Evolutionary conservation across 192 early-diverging fungal genomes (phyloP).

Genomic region (Pilaira anomala): DNA sequence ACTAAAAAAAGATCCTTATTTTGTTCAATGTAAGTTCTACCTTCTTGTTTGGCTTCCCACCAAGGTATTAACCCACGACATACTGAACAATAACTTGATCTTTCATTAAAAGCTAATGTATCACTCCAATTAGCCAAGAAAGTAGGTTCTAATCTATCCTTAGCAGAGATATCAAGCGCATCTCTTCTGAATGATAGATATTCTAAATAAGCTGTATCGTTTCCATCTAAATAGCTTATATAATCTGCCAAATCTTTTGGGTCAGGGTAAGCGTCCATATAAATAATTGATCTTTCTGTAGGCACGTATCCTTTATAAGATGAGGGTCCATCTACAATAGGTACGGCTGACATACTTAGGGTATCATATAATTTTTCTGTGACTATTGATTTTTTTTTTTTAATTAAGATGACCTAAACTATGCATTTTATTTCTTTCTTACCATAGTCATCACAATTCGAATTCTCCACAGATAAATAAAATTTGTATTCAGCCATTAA

Average conservation of each 20-base stretch:
- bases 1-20: neutral
- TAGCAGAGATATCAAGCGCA: neutral
- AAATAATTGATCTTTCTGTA: neutral
- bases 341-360: conserved; percentile 4
- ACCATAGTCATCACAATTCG: conserved; percentile 28
- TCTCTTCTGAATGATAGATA: conserved; percentile 3
- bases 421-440: neutral
- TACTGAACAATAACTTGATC: conserved; percentile 12
- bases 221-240: conserved; percentile 13
- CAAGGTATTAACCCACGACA: conserved; percentile 4
- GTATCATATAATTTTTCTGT: conserved; percentile 24
- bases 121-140: conserved; percentile 19
- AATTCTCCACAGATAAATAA: conserved; percentile 22
- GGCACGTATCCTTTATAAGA: conserved; percentile 15
- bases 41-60: neutral
- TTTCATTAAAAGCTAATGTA: neutral
- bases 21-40: too few relatives aligned
- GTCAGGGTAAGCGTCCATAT: conserved; percentile 25
- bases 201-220: conserved; percentile 12
- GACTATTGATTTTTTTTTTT: too few relatives aligned
- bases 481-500: conserved; percentile 28
- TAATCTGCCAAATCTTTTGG: conserved; percentile 20
- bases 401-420: too few relatives aligned
- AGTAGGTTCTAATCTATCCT: neutral
- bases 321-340: conserved; percentile 19